phyloP scores from a whole-genome alignment of 2,329 filamentous ascomycete genomes.

The Hansfordia pulvinata region DNA sequence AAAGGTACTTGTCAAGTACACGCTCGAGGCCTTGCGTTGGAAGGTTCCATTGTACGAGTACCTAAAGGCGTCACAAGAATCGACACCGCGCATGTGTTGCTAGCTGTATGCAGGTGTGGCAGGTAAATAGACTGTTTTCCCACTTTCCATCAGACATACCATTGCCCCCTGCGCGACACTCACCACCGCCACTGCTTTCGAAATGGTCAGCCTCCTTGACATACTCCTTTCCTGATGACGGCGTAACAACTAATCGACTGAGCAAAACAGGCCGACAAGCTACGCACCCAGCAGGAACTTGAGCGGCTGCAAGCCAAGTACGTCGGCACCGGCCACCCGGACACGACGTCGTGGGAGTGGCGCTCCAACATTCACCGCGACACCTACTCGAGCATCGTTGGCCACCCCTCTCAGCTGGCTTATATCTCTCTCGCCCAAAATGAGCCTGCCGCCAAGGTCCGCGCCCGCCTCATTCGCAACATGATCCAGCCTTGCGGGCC shows the following conservation, averaged over 20 bases:
- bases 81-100: no score
- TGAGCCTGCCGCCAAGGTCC: constrained; percentile 66
- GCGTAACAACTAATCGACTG: constrained; percentile 1
- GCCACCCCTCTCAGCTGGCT: constrained; percentile 75
- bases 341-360: constrained; percentile 97
- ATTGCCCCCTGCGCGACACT: no score
- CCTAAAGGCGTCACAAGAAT: no score
- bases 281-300: constrained; percentile 93
- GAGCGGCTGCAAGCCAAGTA: constrained; percentile 93
- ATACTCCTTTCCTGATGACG: neutral
- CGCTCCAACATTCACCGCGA: constrained; percentile 90
- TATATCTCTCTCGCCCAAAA: constrained; percentile 88
- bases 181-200: no score
- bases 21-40: no score
- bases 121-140: no score
- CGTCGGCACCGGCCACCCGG: constrained; percentile 88
- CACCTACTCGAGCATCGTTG: constrained; percentile 77
- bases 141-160: no score
- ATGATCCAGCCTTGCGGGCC: constrained; percentile 51
- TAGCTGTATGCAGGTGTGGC: no score
- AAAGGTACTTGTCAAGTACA: no score
- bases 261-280: constrained; percentile 72
- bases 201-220: no score
- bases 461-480: constrained; percentile 69
- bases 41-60: no score